phyloP scores from a whole-genome alignment of 805 yeast species.

The Yamadazyma tumulicola region DNA sequence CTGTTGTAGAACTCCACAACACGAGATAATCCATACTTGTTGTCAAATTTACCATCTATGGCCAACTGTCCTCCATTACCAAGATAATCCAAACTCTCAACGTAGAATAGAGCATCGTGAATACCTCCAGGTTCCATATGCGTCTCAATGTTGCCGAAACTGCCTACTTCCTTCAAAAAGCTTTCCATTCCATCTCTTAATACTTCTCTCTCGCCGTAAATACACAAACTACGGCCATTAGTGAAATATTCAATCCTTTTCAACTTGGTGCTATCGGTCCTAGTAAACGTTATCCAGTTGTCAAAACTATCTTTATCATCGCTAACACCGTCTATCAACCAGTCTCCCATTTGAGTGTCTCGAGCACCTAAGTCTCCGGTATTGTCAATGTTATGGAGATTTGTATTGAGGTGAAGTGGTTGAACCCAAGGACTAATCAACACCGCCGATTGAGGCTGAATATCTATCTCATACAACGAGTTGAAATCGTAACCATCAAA shows the following conservation, averaged over 20 bases:
- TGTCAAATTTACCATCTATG: constrained; percentile 22
- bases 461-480: constrained; percentile 4
- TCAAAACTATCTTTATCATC: constrained; percentile 9
- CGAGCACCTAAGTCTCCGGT: constrained; percentile 32
- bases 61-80: constrained; percentile 22
- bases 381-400: constrained; percentile 13
- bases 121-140: constrained; percentile 31
- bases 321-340: constrained; percentile 23
- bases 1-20: constrained; percentile 7
- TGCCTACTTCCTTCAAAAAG: constrained; percentile 18
- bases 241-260: constrained; percentile 22
- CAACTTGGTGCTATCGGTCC: constrained; percentile 21
- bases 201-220: constrained; percentile 33
- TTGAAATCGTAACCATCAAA: constrained; percentile 12
- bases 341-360: constrained; percentile 28
- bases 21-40: constrained; percentile 12
- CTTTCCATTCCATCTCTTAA: constrained; percentile 27
- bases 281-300: constrained; percentile 20
- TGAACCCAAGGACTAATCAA: constrained; percentile 36
- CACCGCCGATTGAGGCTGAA: constrained; percentile 27
- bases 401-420: constrained; percentile 24
- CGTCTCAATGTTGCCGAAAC: constrained; percentile 16
- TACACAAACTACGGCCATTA: constrained; percentile 18
- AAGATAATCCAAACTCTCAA: constrained; percentile 30
- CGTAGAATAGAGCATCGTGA: constrained; percentile 32